phyloP scores from a whole-genome alignment of 805 yeast species.

The Komagataella mondaviorum region DNA sequence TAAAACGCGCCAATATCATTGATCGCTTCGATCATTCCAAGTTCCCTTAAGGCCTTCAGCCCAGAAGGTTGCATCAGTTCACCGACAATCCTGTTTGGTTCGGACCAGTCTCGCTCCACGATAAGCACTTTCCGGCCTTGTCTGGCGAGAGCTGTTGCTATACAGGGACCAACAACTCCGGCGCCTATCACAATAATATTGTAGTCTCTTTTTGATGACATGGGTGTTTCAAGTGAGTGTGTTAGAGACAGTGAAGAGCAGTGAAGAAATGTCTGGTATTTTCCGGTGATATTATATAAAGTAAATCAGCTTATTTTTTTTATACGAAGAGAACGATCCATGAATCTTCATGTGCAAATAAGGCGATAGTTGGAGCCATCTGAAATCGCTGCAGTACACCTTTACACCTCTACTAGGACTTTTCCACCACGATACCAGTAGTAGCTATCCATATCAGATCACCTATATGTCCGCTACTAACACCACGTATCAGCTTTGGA shows the following conservation, averaged over 20 bases:
- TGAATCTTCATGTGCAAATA: neutral
- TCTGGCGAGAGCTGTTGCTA: constrained; percentile 81
- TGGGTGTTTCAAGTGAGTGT: neutral
- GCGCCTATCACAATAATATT: constrained; percentile 95
- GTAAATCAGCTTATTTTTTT: neutral
- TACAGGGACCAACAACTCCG: constrained; percentile 93
- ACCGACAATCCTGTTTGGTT: constrained; percentile 95
- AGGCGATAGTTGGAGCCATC: neutral
- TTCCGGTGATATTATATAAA: neutral
- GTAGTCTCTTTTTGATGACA: constrained; percentile 19
- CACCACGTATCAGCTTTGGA: constrained; percentile 11
- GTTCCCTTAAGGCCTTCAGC: constrained; percentile 62
- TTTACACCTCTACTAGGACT: neutral
- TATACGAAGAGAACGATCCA: neutral
- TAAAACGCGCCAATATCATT: constrained; percentile 67
- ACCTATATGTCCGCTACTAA: constrained; percentile 2
- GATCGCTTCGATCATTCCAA: constrained; percentile 72
- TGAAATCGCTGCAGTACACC: neutral
- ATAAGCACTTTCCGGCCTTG: constrained; percentile 76
- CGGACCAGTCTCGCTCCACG: constrained; percentile 79
- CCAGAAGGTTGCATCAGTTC: constrained; percentile 97
- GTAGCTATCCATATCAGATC: neutral
- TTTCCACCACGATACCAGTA: neutral
- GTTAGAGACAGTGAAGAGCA: neutral
- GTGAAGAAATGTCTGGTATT: neutral